Base-by-base conservation (phyloP, 139 green algal species). In the Penium margaritaceum region DNA sequence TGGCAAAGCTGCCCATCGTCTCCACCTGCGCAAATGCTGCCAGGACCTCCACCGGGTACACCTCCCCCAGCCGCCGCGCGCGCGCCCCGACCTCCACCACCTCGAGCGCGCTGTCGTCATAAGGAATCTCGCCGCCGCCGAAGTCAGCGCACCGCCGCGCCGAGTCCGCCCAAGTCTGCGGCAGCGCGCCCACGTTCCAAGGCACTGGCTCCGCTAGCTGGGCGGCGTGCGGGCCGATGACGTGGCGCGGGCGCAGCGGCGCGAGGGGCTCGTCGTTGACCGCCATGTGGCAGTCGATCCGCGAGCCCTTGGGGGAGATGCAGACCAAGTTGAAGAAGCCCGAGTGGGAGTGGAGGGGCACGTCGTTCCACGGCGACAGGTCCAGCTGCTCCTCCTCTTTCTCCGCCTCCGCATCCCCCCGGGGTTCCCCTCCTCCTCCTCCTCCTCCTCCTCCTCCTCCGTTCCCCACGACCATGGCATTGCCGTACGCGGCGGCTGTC, bases 111-210 rank as follows among this genome's bases (percentile, higher is more conserved):
- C 60, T 76, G 51, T 47, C 68, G 54, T 76, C 68, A n/a, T 58
- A 47, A 17, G 38, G 68, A 21, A 76, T 17, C n/a, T n/a, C n/a
- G n/a, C n/a, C n/a, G 19, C 39, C 39, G 27, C 84, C 82, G 47
- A 83, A 67, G 30, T 89, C 84, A 24, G 55, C 35, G 82, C 94
- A 89, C 65, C 84, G 88, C 82, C 90, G 78, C 19, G 44, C 72
- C 12, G 89, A 87, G 76, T 95, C 90, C 74, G 92, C 90, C 87
- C 92, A 99, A 0, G 95, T 99, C 87, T 97, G 93, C 4, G 95
- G 95, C 71, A 99, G 85, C 83, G 98, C 72, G 64, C 95, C 95
- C 76, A 98, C 97, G 89, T 99, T 97, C 92, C 93, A 98, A 87
- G 98, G 96, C 85, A 98, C 98, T 89, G 97, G 97, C 88, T 97